Conservation (phyloP, 179 eudicot species). For the Patellifolia procumbens region DNA sequence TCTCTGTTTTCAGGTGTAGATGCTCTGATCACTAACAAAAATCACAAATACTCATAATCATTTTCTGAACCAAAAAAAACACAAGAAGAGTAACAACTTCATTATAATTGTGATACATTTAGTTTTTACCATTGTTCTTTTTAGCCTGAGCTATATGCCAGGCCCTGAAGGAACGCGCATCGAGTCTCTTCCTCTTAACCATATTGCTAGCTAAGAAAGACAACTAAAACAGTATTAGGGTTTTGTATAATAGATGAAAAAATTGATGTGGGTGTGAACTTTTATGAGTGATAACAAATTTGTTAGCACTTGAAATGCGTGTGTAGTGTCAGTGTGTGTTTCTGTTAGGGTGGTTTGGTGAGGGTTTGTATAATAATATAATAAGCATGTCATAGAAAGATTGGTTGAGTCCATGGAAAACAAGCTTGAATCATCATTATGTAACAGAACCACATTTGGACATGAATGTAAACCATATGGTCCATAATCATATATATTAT, state of each 20-base stretch:
- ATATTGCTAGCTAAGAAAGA: neutral
- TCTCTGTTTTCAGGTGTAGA: conserved; percentile 16
- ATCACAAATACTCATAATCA: neutral
- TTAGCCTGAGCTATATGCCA: conserved; percentile 23
- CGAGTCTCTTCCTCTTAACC: conserved; percentile 33
- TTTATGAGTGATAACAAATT: neutral
- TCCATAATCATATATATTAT: too few relatives aligned
- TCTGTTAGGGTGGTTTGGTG: neutral
- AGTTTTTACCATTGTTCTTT: conserved; percentile 15
- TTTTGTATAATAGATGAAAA: neutral
- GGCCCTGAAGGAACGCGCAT: conserved; percentile 35
- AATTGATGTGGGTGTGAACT: neutral
- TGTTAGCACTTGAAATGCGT: neutral
- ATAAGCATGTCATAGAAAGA: too few relatives aligned
- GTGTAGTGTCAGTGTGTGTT: neutral
- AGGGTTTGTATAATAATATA: too few relatives aligned
- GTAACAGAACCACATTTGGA: too few relatives aligned
- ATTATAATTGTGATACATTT: too few relatives aligned
- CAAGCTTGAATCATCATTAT: too few relatives aligned
- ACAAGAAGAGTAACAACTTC: neutral
- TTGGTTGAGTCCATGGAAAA: too few relatives aligned
- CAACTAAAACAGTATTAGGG: neutral
- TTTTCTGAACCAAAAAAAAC: neutral
- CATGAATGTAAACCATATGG: too few relatives aligned
- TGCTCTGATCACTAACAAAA: neutral